Percentiles rank a stretch among this genome's conserved stretches.
Conservation (phyloP, 78 protist species). For the Dictyostelium firmibasis region DNA sequence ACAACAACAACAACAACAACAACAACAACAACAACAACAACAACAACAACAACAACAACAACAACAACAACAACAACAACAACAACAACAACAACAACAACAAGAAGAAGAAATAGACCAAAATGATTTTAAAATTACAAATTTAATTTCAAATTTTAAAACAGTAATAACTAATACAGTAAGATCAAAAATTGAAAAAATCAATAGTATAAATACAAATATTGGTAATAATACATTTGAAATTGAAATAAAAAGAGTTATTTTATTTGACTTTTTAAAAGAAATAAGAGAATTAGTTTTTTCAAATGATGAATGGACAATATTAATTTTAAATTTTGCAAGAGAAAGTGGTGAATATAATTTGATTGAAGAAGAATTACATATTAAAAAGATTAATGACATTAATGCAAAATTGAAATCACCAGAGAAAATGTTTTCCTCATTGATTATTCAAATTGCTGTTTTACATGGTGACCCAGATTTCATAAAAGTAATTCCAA, state of each 20-base stretch:
- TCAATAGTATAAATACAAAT: too few relatives aligned
- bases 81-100: not conserved
- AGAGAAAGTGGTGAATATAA: not conserved
- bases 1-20: not conserved
- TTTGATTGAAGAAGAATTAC: not conserved
- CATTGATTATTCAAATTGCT: not conserved
- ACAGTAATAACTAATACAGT: not conserved
- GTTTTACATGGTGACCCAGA: not conserved
- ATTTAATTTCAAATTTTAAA: not conserved
- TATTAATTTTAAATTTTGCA: not conserved
- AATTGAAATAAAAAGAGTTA: not conserved
- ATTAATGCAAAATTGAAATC: not conserved
- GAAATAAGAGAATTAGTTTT: not conserved
- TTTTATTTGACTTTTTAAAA: not conserved
- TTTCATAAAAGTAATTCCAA: not conserved
- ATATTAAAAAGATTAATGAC: not conserved
- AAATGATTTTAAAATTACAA: not conserved
- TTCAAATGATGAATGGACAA: not conserved
- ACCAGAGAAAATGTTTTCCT: not conserved
- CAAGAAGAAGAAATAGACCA: not conserved
- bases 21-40: not conserved
- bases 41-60: not conserved
- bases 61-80: not conserved
- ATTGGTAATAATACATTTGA: not conserved
- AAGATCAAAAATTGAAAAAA: not conserved